These are phyloP conservation scores for Bipolaris oryzae DNA, from an alignment of 2,329 filamentous ascomycete species.

Conservation along the genomic window DNA sequence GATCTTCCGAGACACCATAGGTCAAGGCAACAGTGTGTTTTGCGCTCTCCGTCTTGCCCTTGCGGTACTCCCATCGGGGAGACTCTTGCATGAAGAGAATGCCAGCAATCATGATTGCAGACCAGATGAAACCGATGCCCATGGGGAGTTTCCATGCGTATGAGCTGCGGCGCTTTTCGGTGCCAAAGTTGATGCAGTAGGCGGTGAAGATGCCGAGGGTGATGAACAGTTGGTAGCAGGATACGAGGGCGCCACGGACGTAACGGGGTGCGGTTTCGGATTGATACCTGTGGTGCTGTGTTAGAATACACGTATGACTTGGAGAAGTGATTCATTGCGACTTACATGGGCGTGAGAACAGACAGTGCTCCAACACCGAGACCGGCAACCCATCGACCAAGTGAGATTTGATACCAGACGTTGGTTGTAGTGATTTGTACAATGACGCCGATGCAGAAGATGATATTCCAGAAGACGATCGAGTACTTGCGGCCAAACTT, in stretches of 20 bases:
- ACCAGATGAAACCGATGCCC: constrained; percentile 64
- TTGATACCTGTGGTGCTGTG: constrained; percentile 56
- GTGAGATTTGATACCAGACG: constrained; percentile 68
- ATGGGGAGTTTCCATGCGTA: constrained; percentile 69
- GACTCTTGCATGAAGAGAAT: constrained; percentile 63
- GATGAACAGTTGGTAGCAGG: constrained; percentile 71
- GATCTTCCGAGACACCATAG: constrained; percentile 62
- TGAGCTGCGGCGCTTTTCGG: constrained; percentile 55
- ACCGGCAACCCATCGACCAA: constrained; percentile 70
- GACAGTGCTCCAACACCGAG: constrained; percentile 69
- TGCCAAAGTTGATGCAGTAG: constrained; percentile 64
- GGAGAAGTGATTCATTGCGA: too few species aligned
- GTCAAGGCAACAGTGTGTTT: constrained; percentile 59
- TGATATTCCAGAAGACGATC: constrained; percentile 67
- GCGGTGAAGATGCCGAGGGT: constrained; percentile 68
- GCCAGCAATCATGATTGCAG: constrained; percentile 59
- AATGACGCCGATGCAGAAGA: constrained; percentile 68
- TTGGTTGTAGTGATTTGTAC: constrained; percentile 66
- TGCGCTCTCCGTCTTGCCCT: constrained; percentile 59
- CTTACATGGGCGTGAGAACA: constrained; percentile 59
- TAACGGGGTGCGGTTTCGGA: constrained; percentile 68
- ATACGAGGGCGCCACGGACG: constrained; percentile 67
- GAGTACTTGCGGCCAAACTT: constrained; percentile 65
- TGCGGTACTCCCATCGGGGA: constrained; percentile 64
- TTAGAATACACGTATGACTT: too few species aligned